phyloP scores from a whole-genome alignment of 345 rosid species.

The Lepidium didymum region DNA sequence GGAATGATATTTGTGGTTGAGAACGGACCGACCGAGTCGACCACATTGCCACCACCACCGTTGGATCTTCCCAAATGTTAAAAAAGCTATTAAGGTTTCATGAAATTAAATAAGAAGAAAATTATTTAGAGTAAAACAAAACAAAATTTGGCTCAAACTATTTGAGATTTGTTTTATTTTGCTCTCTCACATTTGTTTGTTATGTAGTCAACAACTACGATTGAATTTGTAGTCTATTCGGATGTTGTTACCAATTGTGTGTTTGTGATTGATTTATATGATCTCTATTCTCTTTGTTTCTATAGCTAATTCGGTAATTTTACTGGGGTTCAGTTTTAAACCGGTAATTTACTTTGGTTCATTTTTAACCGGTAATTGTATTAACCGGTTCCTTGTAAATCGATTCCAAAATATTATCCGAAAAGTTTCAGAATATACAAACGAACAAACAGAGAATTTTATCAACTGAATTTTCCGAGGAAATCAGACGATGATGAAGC shows the following conservation, averaged over 20 bases:
- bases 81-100: background rate
- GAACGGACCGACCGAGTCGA: slow-evolving; percentile 49
- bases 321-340: background rate
- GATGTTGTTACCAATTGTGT: background rate
- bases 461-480: background rate
- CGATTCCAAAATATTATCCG: slow-evolving; percentile 15
- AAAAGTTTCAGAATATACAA: background rate
- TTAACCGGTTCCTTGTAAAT: slow-evolving; percentile 8
- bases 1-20: slow-evolving; percentile 51
- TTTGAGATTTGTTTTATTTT: slow-evolving; percentile 11
- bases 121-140: background rate
- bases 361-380: background rate
- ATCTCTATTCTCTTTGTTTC: background rate
- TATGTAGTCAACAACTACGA: background rate
- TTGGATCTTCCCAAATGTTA: slow-evolving; percentile 58
- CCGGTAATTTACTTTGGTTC: background rate
- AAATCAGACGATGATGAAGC: slow-evolving; percentile 36
- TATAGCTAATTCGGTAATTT: background rate
- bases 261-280: background rate
- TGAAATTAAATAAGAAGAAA: background rate
- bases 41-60: slow-evolving; percentile 64
- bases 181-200: slow-evolving; percentile 2
- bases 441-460: background rate
- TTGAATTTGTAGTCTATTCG: slow-evolving; percentile 1
- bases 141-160: background rate